Base-by-base conservation (phyloP, 2,329 filamentous ascomycete genomes). In the Colletotrichum destructivum region DNA sequence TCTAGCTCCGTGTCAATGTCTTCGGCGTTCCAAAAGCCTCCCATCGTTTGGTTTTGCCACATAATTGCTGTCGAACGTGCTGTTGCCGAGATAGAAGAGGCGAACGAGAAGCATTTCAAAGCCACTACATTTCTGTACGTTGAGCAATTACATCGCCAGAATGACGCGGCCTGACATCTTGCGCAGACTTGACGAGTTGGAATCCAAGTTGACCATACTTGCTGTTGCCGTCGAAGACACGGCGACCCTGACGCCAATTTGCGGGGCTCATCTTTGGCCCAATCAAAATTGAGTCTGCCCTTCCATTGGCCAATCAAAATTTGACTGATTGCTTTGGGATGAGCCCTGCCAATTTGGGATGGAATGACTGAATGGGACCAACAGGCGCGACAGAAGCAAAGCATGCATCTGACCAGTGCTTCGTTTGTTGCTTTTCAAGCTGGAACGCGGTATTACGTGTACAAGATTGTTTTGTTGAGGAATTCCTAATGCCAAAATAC, bases 181-280 rank as follows among this genome's bases (percentile, higher is more conserved):
- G 54, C 54, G 54, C 6, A 56, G 54, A n/a, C 26, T 56, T 35
- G 35, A 40, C 54, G 1, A 56, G 13, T 40, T 56, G 54, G 54
- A 35, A 11, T 56, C 16, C 15, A 38, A 56, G 18, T 13, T 56
- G 9, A 21, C 31, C 35, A 38, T 6, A 18, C 54, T 56, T 40
- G 54, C 54, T 31, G 18, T 40, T 21, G 54, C 54, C 16, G 4
- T 56, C 3, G 31, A 56, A 9, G 6, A 26, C n/a, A n/a, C n/a
- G 2, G 11, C 18, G 5, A 35, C 54, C 5, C n/a, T n/a, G n/a
- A n/a, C n/a, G n/a, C n/a, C 16, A 31, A 6, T 31, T 56, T n/a
- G n/a, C n/a, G n/a, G n/a, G n/a, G n/a, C n/a, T n/a, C n/a, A n/a
- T n/a, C n/a, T n/a, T n/a, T n/a, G n/a, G n/a, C n/a, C n/a, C n/a